phyloP scores from a whole-genome alignment of 225 moss, liverwort and hornwort species.

The Pleurozium schreberi region DNA sequence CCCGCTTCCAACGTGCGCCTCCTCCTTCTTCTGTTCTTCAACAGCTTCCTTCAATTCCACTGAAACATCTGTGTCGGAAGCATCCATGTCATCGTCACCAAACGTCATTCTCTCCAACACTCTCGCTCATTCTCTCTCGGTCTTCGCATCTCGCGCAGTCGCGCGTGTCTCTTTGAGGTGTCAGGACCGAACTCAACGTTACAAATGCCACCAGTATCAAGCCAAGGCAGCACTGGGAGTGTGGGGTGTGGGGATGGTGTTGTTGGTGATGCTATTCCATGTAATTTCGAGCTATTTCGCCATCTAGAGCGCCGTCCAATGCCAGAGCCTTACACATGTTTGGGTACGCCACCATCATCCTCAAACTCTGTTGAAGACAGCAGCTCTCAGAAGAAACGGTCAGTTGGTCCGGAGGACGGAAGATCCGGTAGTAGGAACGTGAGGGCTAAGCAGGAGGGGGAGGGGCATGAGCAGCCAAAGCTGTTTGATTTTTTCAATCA shows the following conservation, averaged over 20 bases:
- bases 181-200: background rate
- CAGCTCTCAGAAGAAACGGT: background rate
- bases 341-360: background rate
- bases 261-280: background rate
- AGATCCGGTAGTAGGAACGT: background rate
- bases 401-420: background rate
- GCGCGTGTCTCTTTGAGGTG: background rate
- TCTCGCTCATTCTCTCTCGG: background rate
- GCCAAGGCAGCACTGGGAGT: conserved; percentile 20
- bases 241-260: background rate
- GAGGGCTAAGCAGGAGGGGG: background rate
- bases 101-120: background rate
- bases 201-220: background rate
- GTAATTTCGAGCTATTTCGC: background rate
- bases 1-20: background rate
- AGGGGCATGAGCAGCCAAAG: background rate
- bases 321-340: background rate
- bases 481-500: background rate
- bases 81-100: background rate
- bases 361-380: background rate
- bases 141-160: background rate
- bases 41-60: background rate
- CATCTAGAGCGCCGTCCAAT: background rate
- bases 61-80: background rate
- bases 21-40: background rate